A percentile compares a stretch with the other conserved stretches of the same genome.
Evolutionary conservation across 2,329 filamentous ascomycete species (phyloP).

Genomic region (Fusarium sp.): DNA sequence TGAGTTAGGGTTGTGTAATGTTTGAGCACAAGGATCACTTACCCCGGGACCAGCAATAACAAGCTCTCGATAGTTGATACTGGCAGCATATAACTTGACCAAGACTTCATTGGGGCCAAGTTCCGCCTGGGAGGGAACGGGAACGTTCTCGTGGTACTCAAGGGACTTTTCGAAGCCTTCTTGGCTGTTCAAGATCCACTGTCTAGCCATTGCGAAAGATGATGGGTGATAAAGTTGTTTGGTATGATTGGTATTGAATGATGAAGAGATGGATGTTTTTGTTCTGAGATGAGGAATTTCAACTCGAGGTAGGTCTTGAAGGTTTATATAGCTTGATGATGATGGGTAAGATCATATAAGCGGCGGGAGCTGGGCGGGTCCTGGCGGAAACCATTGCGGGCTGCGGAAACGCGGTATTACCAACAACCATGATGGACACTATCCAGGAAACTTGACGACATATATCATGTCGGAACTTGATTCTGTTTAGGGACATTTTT

Average conservation of each 20-base stretch:
- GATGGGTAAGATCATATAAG: neutral
- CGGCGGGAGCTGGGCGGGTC: neutral
- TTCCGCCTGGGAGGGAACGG: slow-evolving; percentile 36
- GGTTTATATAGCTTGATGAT: neutral
- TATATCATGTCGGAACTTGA: neutral
- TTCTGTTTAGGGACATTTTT: neutral
- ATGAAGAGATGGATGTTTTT: neutral
- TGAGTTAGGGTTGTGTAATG: neutral
- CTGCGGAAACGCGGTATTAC: neutral
- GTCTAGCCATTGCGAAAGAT: slow-evolving; percentile 41
- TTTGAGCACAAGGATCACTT: slow-evolving; percentile 30
- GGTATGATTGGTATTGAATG: neutral
- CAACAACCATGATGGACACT: neutral
- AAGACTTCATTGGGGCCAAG: slow-evolving; percentile 70
- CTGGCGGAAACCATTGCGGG: neutral
- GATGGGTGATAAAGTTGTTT: neutral
- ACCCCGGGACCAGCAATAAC: slow-evolving; percentile 51
- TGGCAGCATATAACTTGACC: slow-evolving; percentile 65
- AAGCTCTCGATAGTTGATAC: slow-evolving; percentile 62
- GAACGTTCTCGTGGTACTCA: slow-evolving; percentile 45
- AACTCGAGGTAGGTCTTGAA: neutral
- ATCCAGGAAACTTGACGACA: neutral
- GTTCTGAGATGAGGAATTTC: neutral
- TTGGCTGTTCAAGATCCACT: slow-evolving; percentile 43
- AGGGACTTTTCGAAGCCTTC: slow-evolving; percentile 50